These are phyloP conservation scores for Inga leiocalycina DNA, from an alignment of 306 rosid genomes.

Conservation along the genomic window DNA sequence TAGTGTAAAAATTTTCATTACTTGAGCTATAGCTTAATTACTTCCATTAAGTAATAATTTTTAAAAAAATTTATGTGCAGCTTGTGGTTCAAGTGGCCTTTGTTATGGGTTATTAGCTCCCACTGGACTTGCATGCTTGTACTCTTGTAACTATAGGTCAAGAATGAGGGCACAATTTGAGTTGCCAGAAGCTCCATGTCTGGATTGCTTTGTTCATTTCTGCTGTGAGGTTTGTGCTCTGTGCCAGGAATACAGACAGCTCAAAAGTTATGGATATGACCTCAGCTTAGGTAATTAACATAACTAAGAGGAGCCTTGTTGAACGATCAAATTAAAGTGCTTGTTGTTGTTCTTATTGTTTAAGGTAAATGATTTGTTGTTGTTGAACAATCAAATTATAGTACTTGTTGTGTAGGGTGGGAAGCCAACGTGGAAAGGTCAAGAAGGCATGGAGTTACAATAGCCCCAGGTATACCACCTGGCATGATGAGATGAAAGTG, in stretches of 20 bases:
- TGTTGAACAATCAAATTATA: conserved; percentile 6
- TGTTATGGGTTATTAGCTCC: conserved; percentile 43
- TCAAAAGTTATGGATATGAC: conserved; percentile 60
- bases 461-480: conserved; percentile 31
- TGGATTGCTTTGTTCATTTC: conserved; percentile 73
- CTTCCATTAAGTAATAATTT: background rate
- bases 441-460: conserved; percentile 35
- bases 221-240: conserved; percentile 70
- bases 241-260: conserved; percentile 77
- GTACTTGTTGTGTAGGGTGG: conserved; percentile 52
- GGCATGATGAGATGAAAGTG: conserved; percentile 54
- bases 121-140: conserved; percentile 62
- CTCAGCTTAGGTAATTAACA: conserved; percentile 57
- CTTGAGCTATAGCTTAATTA: background rate
- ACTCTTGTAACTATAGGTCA: conserved; percentile 60
- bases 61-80: conserved; percentile 26
- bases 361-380: background rate
- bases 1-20: background rate
- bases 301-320: background rate
- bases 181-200: conserved; percentile 71
- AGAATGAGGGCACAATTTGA: conserved; percentile 62
- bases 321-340: background rate
- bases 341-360: too few species aligned
- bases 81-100: conserved; percentile 46
- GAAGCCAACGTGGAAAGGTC: conserved; percentile 57